Percentiles rank a stretch among this genome's conserved stretches.
Evolutionary conservation across 1,284 basidiomycete species (phyloP).

Genomic region (Tremellales sp.): DNA sequence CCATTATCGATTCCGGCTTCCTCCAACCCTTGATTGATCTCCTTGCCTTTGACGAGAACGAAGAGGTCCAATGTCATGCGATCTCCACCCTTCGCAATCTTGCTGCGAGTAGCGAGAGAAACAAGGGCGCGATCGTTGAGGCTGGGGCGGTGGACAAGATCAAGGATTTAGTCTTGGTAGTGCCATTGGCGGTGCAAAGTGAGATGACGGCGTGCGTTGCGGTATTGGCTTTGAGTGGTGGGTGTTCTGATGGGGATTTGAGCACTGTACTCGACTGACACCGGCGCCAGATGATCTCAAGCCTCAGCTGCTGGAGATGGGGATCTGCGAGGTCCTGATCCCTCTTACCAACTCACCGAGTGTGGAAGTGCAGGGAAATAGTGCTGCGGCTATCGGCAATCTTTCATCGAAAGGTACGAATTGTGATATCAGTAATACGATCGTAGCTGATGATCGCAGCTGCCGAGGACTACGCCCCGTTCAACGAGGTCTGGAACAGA

Average conservation of each 20-base stretch:
- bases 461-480: conserved; percentile 93
- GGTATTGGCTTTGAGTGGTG: conserved; percentile 85
- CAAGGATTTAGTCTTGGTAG: conserved; percentile 91
- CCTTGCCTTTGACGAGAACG: conserved; percentile 95
- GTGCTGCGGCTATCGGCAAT: conserved; percentile 95
- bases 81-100: conserved; percentile 96
- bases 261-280: not conserved
- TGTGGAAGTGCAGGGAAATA: conserved; percentile 98
- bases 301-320: conserved; percentile 93
- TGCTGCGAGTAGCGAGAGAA: conserved; percentile 95
- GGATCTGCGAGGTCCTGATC: conserved; percentile 95
- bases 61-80: conserved; percentile 99
- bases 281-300: conserved; percentile 76
- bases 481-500: conserved; percentile 97
- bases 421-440: not conserved
- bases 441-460: conserved; percentile 45
- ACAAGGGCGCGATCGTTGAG: conserved; percentile 97
- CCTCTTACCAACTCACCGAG: conserved; percentile 93
- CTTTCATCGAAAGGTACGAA: conserved; percentile 83
- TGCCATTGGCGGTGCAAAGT: conserved; percentile 94
- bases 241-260: conserved; percentile 14
- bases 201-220: conserved; percentile 99
- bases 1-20: conserved; percentile 98
- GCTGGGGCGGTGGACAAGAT: conserved; percentile 98
- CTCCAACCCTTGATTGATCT: conserved; percentile 93